Percentiles rank a stretch among this genome's conserved stretches.
Conservation (phyloP, 164 flowering plant genomes). For the Aristolochia fimbriata region DNA sequence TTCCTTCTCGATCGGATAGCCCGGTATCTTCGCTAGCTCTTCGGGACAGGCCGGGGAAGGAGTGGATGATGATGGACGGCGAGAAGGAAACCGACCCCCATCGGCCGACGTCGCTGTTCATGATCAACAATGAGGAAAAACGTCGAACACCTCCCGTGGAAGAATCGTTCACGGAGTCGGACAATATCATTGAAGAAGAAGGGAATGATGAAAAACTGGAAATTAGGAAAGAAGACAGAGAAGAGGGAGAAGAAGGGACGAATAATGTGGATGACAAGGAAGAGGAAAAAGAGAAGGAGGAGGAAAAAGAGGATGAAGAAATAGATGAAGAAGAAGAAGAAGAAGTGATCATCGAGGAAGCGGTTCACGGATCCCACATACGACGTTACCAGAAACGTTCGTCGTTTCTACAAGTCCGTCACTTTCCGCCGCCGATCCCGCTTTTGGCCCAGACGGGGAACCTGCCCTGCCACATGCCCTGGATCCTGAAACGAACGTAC, state of each 20-base stretch:
- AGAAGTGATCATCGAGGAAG: background rate
- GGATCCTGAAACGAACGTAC: constrained; percentile 22
- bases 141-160: too few species aligned
- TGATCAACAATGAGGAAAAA: too few species aligned
- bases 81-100: background rate
- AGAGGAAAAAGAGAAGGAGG: background rate
- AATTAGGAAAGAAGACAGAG: background rate
- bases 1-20: too few species aligned
- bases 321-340: constrained; percentile 1
- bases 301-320: background rate
- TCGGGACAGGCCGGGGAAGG: too few species aligned
- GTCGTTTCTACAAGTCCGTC: constrained; percentile 4
- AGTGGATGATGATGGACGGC: background rate
- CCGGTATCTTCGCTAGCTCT: too few species aligned
- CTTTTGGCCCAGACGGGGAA: constrained; percentile 22
- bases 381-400: background rate
- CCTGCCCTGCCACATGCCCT: constrained; percentile 26
- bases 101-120: too few species aligned
- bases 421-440: constrained; percentile 45
- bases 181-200: too few species aligned
- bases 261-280: background rate
- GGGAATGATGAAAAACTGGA: background rate
- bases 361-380: background rate
- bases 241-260: background rate
- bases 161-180: too few species aligned